Evolutionary conservation across 2,329 filamentous ascomycete species (phyloP).

Genomic region (Cordyceps pruinosa): DNA sequence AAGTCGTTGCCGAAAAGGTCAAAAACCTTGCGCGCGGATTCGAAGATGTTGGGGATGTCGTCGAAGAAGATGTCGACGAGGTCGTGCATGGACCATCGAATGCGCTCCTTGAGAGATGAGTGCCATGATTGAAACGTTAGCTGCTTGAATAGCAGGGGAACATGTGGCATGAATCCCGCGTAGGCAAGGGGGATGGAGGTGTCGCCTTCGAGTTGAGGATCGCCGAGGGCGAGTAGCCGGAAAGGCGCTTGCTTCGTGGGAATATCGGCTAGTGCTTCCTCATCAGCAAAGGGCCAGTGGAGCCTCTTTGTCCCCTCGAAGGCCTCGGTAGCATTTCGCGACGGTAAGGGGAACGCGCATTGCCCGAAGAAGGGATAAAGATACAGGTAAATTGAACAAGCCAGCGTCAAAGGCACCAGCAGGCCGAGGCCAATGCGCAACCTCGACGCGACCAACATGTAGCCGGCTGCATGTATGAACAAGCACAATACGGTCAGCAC

Average conservation of each 20-base stretch:
- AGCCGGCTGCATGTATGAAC: conserved; percentile 30
- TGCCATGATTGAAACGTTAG: conserved; percentile 40
- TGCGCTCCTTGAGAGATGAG: conserved; percentile 42
- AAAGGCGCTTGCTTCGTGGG: conserved; percentile 58
- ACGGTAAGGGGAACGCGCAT: conserved; percentile 68
- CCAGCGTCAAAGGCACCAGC: conserved; percentile 55
- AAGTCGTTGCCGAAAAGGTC: conserved; percentile 92
- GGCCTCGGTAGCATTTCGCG: conserved; percentile 26
- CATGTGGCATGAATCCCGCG: conserved; percentile 47
- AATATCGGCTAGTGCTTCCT: conserved; percentile 17
- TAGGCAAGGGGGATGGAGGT: conserved; percentile 64
- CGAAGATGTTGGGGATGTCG: conserved; percentile 61
- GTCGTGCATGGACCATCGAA: conserved; percentile 50
- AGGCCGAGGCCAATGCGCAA: conserved; percentile 52
- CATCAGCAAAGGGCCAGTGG: conserved; percentile 33
- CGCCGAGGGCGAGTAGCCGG: conserved; percentile 77
- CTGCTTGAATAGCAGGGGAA: conserved; percentile 40
- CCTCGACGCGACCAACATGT: conserved; percentile 47
- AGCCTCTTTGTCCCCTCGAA: conserved; percentile 32
- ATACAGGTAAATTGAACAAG: conserved; percentile 73
- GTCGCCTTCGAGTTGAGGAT: conserved; percentile 91
- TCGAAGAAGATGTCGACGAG: conserved; percentile 54
- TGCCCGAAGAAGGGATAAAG: conserved; percentile 74
- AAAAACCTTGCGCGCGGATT: conserved; percentile 67
- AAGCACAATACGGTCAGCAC: conserved; percentile 1